phyloP scores from a whole-genome alignment of 2,329 filamentous ascomycete genomes.

The Pseudonectria buxi region DNA sequence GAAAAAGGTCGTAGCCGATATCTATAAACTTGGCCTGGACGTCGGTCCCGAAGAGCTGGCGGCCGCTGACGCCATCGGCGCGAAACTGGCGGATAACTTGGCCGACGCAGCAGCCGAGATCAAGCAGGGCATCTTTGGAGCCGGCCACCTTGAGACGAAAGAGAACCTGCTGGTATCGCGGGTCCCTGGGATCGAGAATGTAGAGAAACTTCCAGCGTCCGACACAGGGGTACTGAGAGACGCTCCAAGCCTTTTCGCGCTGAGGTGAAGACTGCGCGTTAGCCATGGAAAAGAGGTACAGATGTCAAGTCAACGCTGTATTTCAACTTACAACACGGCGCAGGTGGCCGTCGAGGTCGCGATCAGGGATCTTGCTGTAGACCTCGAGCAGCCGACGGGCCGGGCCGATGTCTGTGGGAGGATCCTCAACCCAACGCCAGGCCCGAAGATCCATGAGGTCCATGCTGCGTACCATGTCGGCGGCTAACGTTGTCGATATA shows the following conservation, averaged over 20 bases:
- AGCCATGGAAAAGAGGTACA: background rate
- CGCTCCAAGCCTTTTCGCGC: slow-evolving; percentile 41
- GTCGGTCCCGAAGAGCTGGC: slow-evolving; percentile 45
- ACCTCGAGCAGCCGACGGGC: slow-evolving; percentile 30
- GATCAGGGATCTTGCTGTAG: slow-evolving; percentile 32
- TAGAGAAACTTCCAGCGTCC: slow-evolving; percentile 45
- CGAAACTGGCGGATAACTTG: slow-evolving; percentile 44
- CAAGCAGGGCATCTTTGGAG: slow-evolving; percentile 37
- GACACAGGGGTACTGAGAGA: slow-evolving; percentile 38
- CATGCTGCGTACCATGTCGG: slow-evolving; percentile 21
- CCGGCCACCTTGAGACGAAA: slow-evolving; percentile 32
- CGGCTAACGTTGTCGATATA: background rate
- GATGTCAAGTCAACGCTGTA: background rate
- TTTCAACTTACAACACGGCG: slow-evolving; percentile 27
- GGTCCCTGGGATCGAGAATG: slow-evolving; percentile 34
- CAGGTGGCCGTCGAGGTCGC: slow-evolving; percentile 30
- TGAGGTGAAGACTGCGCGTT: slow-evolving; percentile 15
- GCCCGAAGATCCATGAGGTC: slow-evolving; percentile 31
- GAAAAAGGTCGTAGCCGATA: slow-evolving; percentile 58
- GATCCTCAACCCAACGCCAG: slow-evolving; percentile 31
- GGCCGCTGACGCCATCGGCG: slow-evolving; percentile 41
- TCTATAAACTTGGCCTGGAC: slow-evolving; percentile 44
- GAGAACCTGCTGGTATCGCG: slow-evolving; percentile 36
- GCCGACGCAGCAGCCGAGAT: slow-evolving; percentile 46
- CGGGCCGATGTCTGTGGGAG: slow-evolving; percentile 31